phyloP scores from a whole-genome alignment of 768 basidiomycete species.

The Naganishia antarctica region DNA sequence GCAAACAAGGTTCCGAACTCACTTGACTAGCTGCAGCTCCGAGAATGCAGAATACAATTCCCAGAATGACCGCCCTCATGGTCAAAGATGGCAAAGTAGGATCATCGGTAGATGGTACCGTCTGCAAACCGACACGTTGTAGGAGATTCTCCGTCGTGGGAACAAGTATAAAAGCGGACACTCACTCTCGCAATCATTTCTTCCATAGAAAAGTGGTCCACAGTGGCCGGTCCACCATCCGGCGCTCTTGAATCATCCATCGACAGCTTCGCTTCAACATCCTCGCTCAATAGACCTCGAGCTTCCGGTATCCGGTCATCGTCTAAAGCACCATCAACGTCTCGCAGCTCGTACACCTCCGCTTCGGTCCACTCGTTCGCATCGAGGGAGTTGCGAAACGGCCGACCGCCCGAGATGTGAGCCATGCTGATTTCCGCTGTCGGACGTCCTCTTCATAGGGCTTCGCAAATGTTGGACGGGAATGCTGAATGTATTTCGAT shows the following conservation, averaged over 20 bases:
- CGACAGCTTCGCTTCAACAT: conserved; percentile 19
- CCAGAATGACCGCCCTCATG: conserved; percentile 44
- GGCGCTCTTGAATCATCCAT: conserved; percentile 10
- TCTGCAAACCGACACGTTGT: conserved; percentile 32
- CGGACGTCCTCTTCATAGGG: too few species aligned
- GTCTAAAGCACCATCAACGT: conserved; percentile 17
- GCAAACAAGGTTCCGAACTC: not conserved
- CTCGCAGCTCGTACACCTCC: conserved; percentile 43
- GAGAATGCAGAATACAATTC: conserved; percentile 43
- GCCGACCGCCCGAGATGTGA: not conserved
- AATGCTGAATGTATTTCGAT: too few species aligned
- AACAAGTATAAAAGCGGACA: too few species aligned
- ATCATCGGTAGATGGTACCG: conserved; percentile 48
- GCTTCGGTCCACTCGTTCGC: conserved; percentile 29
- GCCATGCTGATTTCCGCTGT: not conserved
- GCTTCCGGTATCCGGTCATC: conserved; percentile 17
- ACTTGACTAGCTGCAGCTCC: conserved; percentile 45
- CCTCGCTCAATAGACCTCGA: conserved; percentile 22
- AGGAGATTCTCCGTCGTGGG: too few species aligned
- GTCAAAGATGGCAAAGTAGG: conserved; percentile 46
- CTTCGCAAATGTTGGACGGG: too few species aligned
- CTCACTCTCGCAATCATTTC: conserved; percentile 42
- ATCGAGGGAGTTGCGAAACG: not conserved
- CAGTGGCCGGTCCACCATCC: conserved; percentile 30
- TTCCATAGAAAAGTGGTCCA: conserved; percentile 31